These are phyloP conservation scores for Kondoa subrosea DNA, from an alignment of 768 basidiomycete species.

Conservation along the genomic window DNA sequence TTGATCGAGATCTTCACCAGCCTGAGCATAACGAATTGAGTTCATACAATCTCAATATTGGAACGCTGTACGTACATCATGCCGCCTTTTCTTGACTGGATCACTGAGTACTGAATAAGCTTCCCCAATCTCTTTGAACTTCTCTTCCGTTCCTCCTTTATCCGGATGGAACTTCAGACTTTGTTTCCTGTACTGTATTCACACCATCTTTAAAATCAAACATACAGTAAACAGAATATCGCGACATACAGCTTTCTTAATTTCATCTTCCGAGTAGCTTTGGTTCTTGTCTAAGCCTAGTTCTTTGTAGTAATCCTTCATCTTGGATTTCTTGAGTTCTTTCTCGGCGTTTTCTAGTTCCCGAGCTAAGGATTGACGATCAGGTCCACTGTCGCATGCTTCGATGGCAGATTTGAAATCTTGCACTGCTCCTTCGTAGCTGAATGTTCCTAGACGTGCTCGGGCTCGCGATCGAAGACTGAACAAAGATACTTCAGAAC, in stretches of 20 bases:
- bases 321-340: not conserved
- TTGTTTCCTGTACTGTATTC: conserved; percentile 9
- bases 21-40: not conserved
- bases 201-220: conserved; percentile 46
- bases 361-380: not conserved
- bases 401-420: not conserved
- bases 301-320: conserved; percentile 10
- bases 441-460: conserved; percentile 55
- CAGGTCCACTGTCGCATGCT: not conserved
- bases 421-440: conserved; percentile 41
- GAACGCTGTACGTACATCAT: conserved; percentile 17
- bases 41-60: not conserved
- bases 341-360: not conserved
- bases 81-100: conserved; percentile 33
- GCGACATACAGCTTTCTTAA: conserved; percentile 73
- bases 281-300: conserved; percentile 28
- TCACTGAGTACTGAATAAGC: conserved; percentile 70
- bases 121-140: conserved; percentile 51
- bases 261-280: conserved; percentile 43
- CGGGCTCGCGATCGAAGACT: conserved; percentile 62
- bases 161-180: conserved; percentile 24
- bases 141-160: conserved; percentile 85
- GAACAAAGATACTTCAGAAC: not conserved
- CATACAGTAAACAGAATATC: conserved; percentile 44
- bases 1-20: not conserved